Evolutionary conservation across 2,329 filamentous ascomycete genomes (phyloP).

Genomic region (Epichloe gansuensis): DNA sequence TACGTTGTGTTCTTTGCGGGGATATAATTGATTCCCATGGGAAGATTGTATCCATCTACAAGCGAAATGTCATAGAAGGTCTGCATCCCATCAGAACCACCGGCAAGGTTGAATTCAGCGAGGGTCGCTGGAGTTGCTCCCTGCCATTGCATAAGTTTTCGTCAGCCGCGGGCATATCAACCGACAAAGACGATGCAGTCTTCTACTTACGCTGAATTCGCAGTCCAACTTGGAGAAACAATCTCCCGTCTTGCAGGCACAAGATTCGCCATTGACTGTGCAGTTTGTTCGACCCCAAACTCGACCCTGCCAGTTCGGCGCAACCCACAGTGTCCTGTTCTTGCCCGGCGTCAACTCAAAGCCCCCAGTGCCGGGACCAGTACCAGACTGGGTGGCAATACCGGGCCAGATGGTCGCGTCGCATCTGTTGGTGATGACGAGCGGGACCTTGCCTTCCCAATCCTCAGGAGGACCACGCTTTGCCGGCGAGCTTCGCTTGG

Average conservation of each 20-base stretch:
- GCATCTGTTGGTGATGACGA: constrained; percentile 62
- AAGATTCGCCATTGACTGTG: constrained; percentile 55
- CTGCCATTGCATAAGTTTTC: constrained; percentile 24
- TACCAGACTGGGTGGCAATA: constrained; percentile 59
- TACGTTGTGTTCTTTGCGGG: constrained; percentile 48
- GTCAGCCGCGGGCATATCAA: not conserved
- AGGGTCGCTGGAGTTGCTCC: constrained; percentile 63
- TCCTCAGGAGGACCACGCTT: constrained; percentile 20
- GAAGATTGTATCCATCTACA: constrained; percentile 75
- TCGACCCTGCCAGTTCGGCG: constrained; percentile 65
- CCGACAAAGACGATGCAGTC: not conserved
- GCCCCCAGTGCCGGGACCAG: constrained; percentile 51
- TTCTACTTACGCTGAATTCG: constrained; percentile 46
- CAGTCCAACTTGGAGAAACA: constrained; percentile 61
- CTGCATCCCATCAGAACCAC: constrained; percentile 45
- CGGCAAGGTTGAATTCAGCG: constrained; percentile 67
- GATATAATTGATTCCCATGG: constrained; percentile 49
- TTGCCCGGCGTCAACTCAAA: constrained; percentile 52
- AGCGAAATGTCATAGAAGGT: constrained; percentile 78
- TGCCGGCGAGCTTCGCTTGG: constrained; percentile 13
- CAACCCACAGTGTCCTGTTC: constrained; percentile 50
- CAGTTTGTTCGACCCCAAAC: constrained; percentile 80
- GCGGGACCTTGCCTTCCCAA: constrained; percentile 34
- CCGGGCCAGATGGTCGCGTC: constrained; percentile 62
- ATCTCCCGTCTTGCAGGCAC: constrained; percentile 62